Evolutionary conservation across 2,329 filamentous ascomycete species (phyloP).

Genomic region (Aspergillus tubingensis): DNA sequence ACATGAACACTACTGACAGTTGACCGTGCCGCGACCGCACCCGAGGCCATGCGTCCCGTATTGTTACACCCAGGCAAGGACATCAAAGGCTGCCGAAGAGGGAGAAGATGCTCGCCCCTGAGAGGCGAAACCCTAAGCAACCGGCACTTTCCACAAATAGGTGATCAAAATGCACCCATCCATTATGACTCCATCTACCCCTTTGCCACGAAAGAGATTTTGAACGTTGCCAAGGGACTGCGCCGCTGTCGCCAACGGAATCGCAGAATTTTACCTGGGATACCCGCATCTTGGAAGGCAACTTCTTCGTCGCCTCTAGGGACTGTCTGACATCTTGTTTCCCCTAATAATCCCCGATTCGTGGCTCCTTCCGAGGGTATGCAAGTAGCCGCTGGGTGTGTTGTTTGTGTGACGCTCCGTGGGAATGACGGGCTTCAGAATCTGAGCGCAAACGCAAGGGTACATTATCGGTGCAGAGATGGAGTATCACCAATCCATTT

Average conservation of each 20-base stretch:
- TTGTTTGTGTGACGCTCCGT: slow-evolving; percentile 24
- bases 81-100: background rate
- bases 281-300: slow-evolving; percentile 2
- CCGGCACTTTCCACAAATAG: background rate
- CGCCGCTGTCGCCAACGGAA: background rate
- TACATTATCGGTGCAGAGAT: background rate
- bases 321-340: slow-evolving; percentile 10
- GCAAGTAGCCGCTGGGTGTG: slow-evolving; percentile 27
- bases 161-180: background rate
- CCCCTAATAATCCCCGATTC: slow-evolving; percentile 22
- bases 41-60: slow-evolving; percentile 10
- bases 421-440: slow-evolving; percentile 7
- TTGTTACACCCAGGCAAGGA: slow-evolving; percentile 5
- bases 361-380: slow-evolving; percentile 22
- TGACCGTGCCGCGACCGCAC: slow-evolving; percentile 1
- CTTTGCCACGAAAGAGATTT: background rate
- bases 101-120: background rate
- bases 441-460: background rate
- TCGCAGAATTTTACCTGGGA: background rate
- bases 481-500: background rate
- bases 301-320: slow-evolving; percentile 4
- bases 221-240: background rate
- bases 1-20: background rate
- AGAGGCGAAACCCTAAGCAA: slow-evolving; percentile 2
- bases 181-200: background rate